Conservation (phyloP, 805 yeast genomes). For the Candida saitoana region DNA sequence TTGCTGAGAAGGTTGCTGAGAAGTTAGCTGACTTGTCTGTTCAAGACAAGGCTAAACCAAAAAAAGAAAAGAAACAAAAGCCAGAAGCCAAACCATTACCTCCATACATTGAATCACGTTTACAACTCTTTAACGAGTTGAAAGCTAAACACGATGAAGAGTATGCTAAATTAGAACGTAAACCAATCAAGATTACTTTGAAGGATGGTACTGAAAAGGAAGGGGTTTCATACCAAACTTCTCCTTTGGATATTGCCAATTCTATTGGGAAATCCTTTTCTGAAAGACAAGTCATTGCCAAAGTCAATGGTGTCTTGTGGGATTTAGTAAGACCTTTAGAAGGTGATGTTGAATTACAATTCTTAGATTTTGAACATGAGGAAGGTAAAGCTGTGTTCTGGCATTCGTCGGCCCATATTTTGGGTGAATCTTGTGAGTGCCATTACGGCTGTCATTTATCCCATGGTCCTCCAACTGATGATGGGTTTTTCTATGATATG, state of each 20-base stretch:
- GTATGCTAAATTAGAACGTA: conserved; percentile 54
- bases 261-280: conserved; percentile 81
- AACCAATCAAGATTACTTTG: conserved; percentile 70
- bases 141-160: conserved; percentile 73
- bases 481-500: conserved; percentile 97
- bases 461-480: conserved; percentile 93
- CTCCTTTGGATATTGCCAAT: conserved; percentile 82
- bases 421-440: conserved; percentile 98
- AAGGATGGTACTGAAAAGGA: conserved; percentile 79
- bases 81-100: conserved; percentile 47
- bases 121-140: conserved; percentile 72
- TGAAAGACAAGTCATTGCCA: conserved; percentile 87
- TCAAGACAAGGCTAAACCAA: conserved; percentile 13
- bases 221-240: conserved; percentile 84
- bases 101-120: conserved; percentile 75
- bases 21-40: conserved; percentile 48
- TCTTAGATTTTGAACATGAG: conserved; percentile 86
- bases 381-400: conserved; percentile 96
- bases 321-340: conserved; percentile 94
- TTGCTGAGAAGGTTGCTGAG: conserved; percentile 36
- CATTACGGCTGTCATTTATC: conserved; percentile 88
- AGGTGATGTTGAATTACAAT: conserved; percentile 61
- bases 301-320: conserved; percentile 86
- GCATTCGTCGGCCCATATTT: conserved; percentile 98
- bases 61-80: conserved; percentile 29